Percentiles rank a stretch among this genome's conserved stretches.
phyloP scores from a whole-genome alignment of 331 rosid species.

The Malus hybrid region DNA sequence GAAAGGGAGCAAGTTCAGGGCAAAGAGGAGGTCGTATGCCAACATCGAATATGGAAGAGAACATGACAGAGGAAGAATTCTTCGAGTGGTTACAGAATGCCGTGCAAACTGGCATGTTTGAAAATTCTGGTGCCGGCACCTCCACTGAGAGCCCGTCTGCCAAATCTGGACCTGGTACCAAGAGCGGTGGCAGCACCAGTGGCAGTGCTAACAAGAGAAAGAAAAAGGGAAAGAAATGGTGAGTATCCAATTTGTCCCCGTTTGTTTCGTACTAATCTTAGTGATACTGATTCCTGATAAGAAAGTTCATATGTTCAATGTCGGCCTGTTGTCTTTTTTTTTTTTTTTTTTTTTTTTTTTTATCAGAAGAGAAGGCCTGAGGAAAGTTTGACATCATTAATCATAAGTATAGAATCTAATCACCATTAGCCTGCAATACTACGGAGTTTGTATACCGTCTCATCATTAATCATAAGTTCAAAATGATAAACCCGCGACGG shows the following conservation, averaged over 20 bases:
- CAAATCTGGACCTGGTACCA: slow-evolving; percentile 49
- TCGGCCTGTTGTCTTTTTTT: neutral
- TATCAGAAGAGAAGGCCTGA: slow-evolving; percentile 16
- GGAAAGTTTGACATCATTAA: slow-evolving; percentile 25
- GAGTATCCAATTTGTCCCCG: slow-evolving; percentile 11
- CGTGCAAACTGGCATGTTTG: slow-evolving; percentile 58
- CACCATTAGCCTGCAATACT: slow-evolving; percentile 6
- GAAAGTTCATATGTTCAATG: slow-evolving; percentile 3
- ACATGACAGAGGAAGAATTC: slow-evolving; percentile 88
- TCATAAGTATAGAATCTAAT: neutral
- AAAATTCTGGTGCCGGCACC: slow-evolving; percentile 34
- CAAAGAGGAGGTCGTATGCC: slow-evolving; percentile 71
- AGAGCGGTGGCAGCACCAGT: slow-evolving; percentile 28
- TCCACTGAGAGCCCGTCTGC: slow-evolving; percentile 56
- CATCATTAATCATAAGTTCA: neutral
- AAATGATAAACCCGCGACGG: neutral
- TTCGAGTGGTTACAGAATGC: slow-evolving; percentile 93
- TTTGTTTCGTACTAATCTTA: neutral
- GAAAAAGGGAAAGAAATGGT: slow-evolving; percentile 79
- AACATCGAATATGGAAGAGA: slow-evolving; percentile 55
- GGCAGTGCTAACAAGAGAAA: slow-evolving; percentile 52
- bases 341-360: neutral
- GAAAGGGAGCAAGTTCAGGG: slow-evolving; percentile 70
- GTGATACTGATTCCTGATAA: slow-evolving; percentile 4
- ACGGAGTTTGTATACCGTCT: neutral